Evolutionary conservation across 1,139 yeast species (phyloP).

Genomic region (Candida albicans): DNA sequence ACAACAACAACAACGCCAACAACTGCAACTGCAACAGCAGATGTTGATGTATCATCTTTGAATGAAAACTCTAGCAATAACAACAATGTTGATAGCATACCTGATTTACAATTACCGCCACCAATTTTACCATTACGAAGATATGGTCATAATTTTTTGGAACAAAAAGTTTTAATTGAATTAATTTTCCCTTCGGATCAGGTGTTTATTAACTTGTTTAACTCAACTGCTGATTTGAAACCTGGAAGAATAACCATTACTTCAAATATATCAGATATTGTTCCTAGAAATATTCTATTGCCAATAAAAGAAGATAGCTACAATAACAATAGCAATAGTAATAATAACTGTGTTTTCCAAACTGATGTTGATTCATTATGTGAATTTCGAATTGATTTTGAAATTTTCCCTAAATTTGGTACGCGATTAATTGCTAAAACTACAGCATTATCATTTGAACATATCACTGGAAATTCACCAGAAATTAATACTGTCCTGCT

Average conservation of each 20-base stretch:
- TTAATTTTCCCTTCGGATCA: constrained; percentile 56
- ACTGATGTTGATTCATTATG: constrained; percentile 67
- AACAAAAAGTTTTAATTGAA: constrained; percentile 82
- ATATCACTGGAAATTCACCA: constrained; percentile 44
- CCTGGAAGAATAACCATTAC: constrained; percentile 72
- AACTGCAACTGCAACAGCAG: constrained; percentile 11
- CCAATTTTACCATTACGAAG: constrained; percentile 91
- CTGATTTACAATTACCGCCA: constrained; percentile 90
- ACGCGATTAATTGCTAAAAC: constrained; percentile 89
- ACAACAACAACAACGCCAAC: constrained; percentile 39
- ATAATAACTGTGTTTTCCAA: constrained; percentile 71
- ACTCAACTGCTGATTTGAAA: constrained; percentile 43
- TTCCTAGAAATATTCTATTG: constrained; percentile 80
- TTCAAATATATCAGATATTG: constrained; percentile 66
- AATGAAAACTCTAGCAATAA: constrained; percentile 21
- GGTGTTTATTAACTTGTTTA: constrained; percentile 53
- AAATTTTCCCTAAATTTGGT: constrained; percentile 91
- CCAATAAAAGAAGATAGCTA: constrained; percentile 73
- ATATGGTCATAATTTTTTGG: constrained; percentile 94
- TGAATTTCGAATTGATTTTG: constrained; percentile 81
- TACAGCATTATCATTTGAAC: constrained; percentile 65
- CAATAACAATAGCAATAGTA: constrained; percentile 12
- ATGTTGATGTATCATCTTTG: too few relatives aligned
- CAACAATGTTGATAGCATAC: constrained; percentile 61
- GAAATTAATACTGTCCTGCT: constrained; percentile 53